Evolutionary conservation across 2,329 filamentous ascomycete genomes (phyloP).

Genomic region (Bipolaris victoriae): DNA sequence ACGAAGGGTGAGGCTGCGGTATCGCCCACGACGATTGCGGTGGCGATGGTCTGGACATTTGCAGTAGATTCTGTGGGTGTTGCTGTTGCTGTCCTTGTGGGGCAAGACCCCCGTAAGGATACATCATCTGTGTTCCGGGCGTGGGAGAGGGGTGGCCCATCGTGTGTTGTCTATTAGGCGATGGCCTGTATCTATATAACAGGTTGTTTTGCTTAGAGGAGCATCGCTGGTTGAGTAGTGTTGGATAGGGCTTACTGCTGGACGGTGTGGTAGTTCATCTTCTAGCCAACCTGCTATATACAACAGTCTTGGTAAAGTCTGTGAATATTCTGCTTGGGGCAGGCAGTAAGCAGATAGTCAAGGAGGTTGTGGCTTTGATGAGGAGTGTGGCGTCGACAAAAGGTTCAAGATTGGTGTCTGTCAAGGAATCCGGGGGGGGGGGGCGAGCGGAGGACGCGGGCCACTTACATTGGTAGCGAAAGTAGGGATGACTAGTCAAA

Average conservation of each 20-base stretch:
- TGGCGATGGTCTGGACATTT: conserved; percentile 41
- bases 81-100: conserved; percentile 35
- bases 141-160: conserved; percentile 39
- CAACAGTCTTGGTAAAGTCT: conserved; percentile 29
- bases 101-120: conserved; percentile 39
- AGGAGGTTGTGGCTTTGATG: conserved; percentile 23
- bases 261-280: conserved; percentile 53
- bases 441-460: conserved; percentile 28
- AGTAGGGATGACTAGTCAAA: conserved; percentile 36
- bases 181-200: conserved; percentile 45
- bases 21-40: conserved; percentile 45
- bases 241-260: conserved; percentile 44
- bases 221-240: conserved; percentile 7
- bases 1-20: conserved; percentile 42
- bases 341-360: conserved; percentile 37
- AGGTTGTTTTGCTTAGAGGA: conserved; percentile 26
- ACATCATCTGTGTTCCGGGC: conserved; percentile 45
- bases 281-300: conserved; percentile 37
- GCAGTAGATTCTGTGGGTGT: conserved; percentile 28
- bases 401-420: conserved; percentile 25
- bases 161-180: conserved; percentile 45
- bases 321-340: conserved; percentile 28
- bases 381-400: conserved; percentile 29
- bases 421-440: conserved; percentile 29
- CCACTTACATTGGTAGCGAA: conserved; percentile 39